phyloP scores from a whole-genome alignment of 2,329 filamentous ascomycete species.

The Dothidotthia symphoricarpi region DNA sequence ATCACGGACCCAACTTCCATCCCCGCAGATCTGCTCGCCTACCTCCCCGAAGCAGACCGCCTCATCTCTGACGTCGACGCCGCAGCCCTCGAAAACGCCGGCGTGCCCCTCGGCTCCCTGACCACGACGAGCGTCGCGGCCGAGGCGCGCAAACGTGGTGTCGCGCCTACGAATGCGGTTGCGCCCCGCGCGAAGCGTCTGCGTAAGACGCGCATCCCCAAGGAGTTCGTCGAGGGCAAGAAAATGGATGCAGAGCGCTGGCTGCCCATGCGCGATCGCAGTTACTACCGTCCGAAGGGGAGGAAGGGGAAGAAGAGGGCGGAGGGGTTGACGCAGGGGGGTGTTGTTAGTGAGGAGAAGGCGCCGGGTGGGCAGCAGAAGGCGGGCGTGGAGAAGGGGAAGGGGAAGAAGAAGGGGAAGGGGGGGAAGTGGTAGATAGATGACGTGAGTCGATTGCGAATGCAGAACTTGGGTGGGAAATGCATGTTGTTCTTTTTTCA shows the following conservation, averaged over 20 bases:
- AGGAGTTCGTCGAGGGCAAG: slow-evolving; percentile 73
- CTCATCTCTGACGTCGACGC: slow-evolving; percentile 63
- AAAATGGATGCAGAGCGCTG: slow-evolving; percentile 87
- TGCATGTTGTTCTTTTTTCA: too few relatives aligned
- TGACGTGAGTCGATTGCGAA: too few relatives aligned
- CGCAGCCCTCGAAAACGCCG: slow-evolving; percentile 62
- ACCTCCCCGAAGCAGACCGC: slow-evolving; percentile 61
- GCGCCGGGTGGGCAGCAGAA: slow-evolving; percentile 32
- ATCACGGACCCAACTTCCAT: slow-evolving; percentile 59
- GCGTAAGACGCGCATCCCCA: slow-evolving; percentile 63
- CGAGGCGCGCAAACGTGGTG: slow-evolving; percentile 40
- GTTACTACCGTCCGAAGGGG: slow-evolving; percentile 84
- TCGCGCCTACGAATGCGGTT: slow-evolving; percentile 40
- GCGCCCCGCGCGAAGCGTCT: slow-evolving; percentile 58
- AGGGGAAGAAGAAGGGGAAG: slow-evolving; percentile 40
- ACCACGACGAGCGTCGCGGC: slow-evolving; percentile 34
- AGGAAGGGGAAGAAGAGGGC: slow-evolving; percentile 84
- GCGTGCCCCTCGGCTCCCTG: slow-evolving; percentile 54
- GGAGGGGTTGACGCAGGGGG: slow-evolving; percentile 76
- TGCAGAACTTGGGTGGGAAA: too few relatives aligned
- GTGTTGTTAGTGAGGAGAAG: slow-evolving; percentile 69
- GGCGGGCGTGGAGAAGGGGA: slow-evolving; percentile 33
- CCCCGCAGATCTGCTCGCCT: slow-evolving; percentile 52
- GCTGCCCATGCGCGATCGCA: slow-evolving; percentile 86
- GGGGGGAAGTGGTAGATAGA: slow-evolving; percentile 30